Evolutionary conservation across 177 flowering plant genomes (phyloP).

Genomic region (Vitis hybrid): DNA sequence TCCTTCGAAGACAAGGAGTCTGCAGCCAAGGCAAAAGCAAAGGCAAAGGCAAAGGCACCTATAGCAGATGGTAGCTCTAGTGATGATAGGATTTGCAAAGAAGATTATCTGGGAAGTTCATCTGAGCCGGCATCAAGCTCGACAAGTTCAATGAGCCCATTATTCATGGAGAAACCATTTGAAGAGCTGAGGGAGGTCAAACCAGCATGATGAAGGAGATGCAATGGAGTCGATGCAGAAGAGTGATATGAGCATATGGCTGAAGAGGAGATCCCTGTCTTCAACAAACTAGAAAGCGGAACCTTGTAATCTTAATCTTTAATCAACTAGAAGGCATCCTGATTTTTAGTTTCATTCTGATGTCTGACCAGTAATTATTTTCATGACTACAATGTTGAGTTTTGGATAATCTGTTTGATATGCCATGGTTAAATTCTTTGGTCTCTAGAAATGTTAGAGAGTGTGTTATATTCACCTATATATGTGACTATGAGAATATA

Average conservation of each 20-base stretch:
- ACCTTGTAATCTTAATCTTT: not conserved
- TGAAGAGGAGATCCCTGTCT: conserved; percentile 34
- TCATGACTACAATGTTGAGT: too few relatives aligned
- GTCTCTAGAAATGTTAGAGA: too few relatives aligned
- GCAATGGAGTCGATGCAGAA: conserved; percentile 11
- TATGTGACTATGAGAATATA: too few relatives aligned
- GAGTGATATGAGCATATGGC: conserved; percentile 15
- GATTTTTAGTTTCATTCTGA: too few relatives aligned
- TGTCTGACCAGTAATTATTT: too few relatives aligned
- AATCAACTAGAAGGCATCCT: not conserved
- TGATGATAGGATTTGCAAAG: conserved; percentile 5
- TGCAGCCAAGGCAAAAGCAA: conserved; percentile 11
- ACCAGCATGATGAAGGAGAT: conserved; percentile 7
- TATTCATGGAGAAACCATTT: conserved; percentile 13
- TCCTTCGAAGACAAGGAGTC: conserved; percentile 8
- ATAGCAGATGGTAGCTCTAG: conserved; percentile 18
- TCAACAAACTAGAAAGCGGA: conserved; percentile 27
- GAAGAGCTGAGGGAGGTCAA: conserved; percentile 5
- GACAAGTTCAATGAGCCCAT: conserved; percentile 16
- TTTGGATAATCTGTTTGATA: too few relatives aligned
- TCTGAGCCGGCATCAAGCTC: conserved; percentile 24
- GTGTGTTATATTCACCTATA: too few relatives aligned
- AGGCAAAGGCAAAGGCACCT: conserved; percentile 17
- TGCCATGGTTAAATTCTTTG: too few relatives aligned
- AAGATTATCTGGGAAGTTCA: conserved; percentile 9